Evolutionary conservation across 495 filamentous ascomycete genomes (phyloP), one percentile per base, ranked within the genome.

Genomic region (Pseudomonodictys pantanalensis): DNA sequence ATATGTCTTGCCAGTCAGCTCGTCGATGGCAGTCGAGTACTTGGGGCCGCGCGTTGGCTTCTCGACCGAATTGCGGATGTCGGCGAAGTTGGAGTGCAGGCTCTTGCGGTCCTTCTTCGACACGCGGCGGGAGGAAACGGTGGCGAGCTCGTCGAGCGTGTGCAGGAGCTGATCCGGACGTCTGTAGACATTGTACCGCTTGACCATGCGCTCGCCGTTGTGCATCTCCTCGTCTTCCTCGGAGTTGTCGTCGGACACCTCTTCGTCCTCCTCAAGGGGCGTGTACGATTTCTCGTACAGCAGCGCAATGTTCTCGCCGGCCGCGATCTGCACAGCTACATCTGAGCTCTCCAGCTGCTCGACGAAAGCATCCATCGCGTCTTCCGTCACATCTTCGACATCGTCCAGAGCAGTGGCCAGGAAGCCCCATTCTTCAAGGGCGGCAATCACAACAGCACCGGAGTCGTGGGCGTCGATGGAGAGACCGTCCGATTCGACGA

Each of bases 261-360:
- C 75, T 35, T 77, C 75, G 35, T 86, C 84, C 1, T 85, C 80
- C 46, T 89, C 84, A 29, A 84, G 75, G 0, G 76, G 74, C 0
- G 84, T 79, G 76, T 88, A 84, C 68, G 82, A 86, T 70, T 90
- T 90, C 67, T 97, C 92, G 65, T 90, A 95, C 0, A 97, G 77
- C 1, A 96, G 76, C 2, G 92, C 92, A 61, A 97, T 93, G 69
- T 91, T 91, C 64, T 92, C 86, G 0, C 91, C 93, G 1, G 93
- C 91, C 1, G 88, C 84, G 49, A 93, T 84, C 70, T 96, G 90
- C 0, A 97, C 92, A 4, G 76, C 73, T 0, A 87, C 75, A 54
- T 92, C 87, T 29, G 78, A 77, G 67, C 88, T 91, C 38, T 90
- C 83, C 25, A 98, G 72, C 70, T 98, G 93, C 43, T 97, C 92